phyloP scores from a whole-genome alignment of 148 eudicot genomes.

The Talinum fruticosum region DNA sequence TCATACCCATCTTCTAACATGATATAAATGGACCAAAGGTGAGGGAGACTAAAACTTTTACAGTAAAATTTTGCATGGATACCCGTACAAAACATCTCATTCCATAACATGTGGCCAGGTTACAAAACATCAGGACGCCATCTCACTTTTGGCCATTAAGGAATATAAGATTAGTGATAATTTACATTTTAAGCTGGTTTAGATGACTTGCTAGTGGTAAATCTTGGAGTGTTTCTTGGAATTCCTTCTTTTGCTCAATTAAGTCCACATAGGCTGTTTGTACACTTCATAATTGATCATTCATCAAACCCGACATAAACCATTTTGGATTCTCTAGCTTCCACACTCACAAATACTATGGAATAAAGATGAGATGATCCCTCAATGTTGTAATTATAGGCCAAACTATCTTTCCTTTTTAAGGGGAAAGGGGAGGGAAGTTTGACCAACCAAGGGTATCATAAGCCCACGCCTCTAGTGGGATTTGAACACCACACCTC shows the following conservation, averaged over 20 bases:
- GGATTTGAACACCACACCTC: too few relatives aligned
- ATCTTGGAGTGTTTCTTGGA: background rate
- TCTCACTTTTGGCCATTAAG: background rate
- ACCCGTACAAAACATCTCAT: background rate
- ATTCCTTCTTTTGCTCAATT: background rate
- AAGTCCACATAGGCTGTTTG: background rate
- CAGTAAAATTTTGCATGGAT: background rate
- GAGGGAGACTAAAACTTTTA: background rate
- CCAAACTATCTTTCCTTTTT: too few relatives aligned
- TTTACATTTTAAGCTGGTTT: background rate
- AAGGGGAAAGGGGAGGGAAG: too few relatives aligned
- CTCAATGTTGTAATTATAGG: too few relatives aligned
- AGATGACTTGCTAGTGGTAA: background rate
- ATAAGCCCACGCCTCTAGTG: too few relatives aligned
- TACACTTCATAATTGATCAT: background rate
- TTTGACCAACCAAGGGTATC: too few relatives aligned
- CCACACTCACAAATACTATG: too few relatives aligned
- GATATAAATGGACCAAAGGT: background rate
- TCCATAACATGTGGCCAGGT: background rate
- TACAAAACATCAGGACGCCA: background rate
- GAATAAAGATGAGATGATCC: too few relatives aligned
- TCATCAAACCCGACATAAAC: background rate
- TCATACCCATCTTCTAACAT: background rate
- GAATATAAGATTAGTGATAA: background rate
- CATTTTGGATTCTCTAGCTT: too few relatives aligned